Percentiles rank a stretch among this genome's conserved stretches.
Conservation (phyloP, 2,329 filamentous ascomycete genomes). For the Aotearoamyces nothofagi region DNA sequence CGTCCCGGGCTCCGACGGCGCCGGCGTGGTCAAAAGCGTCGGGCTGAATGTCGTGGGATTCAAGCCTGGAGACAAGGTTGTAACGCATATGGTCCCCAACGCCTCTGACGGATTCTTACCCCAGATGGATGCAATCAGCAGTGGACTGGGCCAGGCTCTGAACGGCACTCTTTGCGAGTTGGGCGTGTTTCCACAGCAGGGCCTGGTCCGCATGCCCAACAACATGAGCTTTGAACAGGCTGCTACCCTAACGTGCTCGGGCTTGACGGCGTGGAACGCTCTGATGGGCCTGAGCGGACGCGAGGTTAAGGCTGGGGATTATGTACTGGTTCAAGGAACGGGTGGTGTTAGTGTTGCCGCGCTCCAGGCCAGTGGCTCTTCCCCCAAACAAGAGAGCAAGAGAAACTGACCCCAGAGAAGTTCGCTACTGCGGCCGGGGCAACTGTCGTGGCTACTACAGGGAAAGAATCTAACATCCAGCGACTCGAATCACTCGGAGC, state of each 20-base stretch:
- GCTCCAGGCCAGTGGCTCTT: no score
- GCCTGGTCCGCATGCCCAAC: constrained; percentile 25
- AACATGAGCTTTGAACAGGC: constrained; percentile 27
- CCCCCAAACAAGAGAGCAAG: no score
- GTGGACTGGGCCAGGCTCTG: no score
- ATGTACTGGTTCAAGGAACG: constrained; percentile 24
- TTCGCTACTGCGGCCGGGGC: constrained; percentile 32
- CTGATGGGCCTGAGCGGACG: constrained; percentile 28
- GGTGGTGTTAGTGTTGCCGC: constrained; percentile 24
- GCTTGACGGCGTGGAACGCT: constrained; percentile 34
- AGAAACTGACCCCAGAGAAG: no score
- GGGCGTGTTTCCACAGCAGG: constrained; percentile 26
- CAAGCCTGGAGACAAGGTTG: constrained; percentile 38
- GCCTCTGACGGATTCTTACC: no score
- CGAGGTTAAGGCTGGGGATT: constrained; percentile 22
- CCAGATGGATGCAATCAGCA: no score
- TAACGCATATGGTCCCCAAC: no score
- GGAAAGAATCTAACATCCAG: constrained; percentile 35
- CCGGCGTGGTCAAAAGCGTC: constrained; percentile 27
- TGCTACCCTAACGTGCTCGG: constrained; percentile 31
- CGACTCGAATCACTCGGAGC: constrained; percentile 39
- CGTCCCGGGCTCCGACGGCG: constrained; percentile 29
- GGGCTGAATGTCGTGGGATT: constrained; percentile 29
- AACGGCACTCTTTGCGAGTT: constrained; percentile 26
- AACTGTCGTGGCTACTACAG: constrained; percentile 42